phyloP scores from a whole-genome alignment of 495 filamentous ascomycete species.

The Podospora tetraspora region DNA sequence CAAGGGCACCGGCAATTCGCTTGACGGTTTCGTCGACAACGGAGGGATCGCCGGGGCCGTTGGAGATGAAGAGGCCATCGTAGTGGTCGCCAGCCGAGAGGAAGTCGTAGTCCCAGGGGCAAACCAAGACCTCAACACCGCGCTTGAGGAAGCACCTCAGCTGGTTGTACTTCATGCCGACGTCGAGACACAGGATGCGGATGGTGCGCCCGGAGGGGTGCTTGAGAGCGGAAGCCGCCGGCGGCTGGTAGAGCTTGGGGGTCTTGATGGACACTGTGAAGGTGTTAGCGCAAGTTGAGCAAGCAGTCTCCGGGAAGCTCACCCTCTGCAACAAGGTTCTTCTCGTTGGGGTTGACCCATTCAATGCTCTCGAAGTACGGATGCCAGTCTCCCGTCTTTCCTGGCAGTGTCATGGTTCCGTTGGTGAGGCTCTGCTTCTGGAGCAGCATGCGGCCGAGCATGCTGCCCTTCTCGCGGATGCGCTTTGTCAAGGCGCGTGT shows the following conservation, averaged over 20 bases:
- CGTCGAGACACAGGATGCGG: slow-evolving; percentile 87
- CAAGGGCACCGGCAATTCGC: slow-evolving; percentile 65
- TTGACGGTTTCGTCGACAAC: slow-evolving; percentile 69
- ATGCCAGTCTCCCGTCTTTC: slow-evolving; percentile 51
- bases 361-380: slow-evolving; percentile 66
- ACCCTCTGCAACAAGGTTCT: slow-evolving; percentile 93
- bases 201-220: slow-evolving; percentile 82
- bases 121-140: slow-evolving; percentile 91
- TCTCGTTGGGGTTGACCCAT: slow-evolving; percentile 87
- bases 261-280: slow-evolving; percentile 74
- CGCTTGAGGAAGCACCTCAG: slow-evolving; percentile 82
- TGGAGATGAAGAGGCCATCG: slow-evolving; percentile 95
- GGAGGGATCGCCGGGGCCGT: slow-evolving; percentile 93
- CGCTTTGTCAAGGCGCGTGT: slow-evolving; percentile 90
- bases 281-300: slow-evolving; percentile 28
- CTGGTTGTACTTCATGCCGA: slow-evolving; percentile 97
- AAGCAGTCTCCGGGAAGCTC: slow-evolving; percentile 36
- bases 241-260: slow-evolving; percentile 74
- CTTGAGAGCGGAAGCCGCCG: slow-evolving; percentile 56
- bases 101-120: slow-evolving; percentile 95
- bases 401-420: slow-evolving; percentile 35
- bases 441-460: slow-evolving; percentile 85
- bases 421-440: slow-evolving; percentile 54
- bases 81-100: slow-evolving; percentile 68
- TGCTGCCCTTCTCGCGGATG: slow-evolving; percentile 88